Base-by-base conservation (phyloP, 1,139 yeast genomes). In the Insectozyma bohioensis region DNA sequence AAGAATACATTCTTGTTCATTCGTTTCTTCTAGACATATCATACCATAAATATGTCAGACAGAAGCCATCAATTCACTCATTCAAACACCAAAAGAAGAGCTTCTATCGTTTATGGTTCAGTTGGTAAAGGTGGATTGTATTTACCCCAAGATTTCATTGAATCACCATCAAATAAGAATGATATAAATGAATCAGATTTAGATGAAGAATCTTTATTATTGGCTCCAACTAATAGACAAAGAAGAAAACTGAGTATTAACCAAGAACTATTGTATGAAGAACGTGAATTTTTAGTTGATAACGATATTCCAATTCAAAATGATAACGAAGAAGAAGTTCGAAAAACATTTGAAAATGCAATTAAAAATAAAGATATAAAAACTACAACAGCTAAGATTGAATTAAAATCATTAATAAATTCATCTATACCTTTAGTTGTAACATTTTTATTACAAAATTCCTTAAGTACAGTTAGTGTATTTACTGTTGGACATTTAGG, bases 401-500 rank as follows among this genome's bases (percentile, higher is more conserved):
- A 77, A 44, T 48, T 73, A 20, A 58, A 56, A 37, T 57, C 64
- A 7, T 53, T 77, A 19, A 33, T 66, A 8, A 49, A 50, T 33
- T 64, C 78, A 1, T 71, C 80, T 0, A 48, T 76, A 11, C 82
- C 83, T 0, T 55, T 76, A 26, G 72, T 77, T 7, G 41, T 71
- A 29, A 76, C 83, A 0, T 77, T 77, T 37, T 54, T 77, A 16
- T 54, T 77, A 28, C 80, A 77, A 46, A 72, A 72, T 42, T 75
- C 82, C 1, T 55, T 77, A 13, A 70, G 79, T 7, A 74, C 79
- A 1, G 78, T 75, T 12, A 75, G 80, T 1, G 77, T 77, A 6
- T 72, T 77, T 44, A 67, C 72, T 13, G 81, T 77, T 18, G 82
- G 83, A 11, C 80, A 75, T 42, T 59, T 76, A 24, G 80, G 81